phyloP scores from a whole-genome alignment of 129 eudicot species.

The Centrapalus pauciflorus region DNA sequence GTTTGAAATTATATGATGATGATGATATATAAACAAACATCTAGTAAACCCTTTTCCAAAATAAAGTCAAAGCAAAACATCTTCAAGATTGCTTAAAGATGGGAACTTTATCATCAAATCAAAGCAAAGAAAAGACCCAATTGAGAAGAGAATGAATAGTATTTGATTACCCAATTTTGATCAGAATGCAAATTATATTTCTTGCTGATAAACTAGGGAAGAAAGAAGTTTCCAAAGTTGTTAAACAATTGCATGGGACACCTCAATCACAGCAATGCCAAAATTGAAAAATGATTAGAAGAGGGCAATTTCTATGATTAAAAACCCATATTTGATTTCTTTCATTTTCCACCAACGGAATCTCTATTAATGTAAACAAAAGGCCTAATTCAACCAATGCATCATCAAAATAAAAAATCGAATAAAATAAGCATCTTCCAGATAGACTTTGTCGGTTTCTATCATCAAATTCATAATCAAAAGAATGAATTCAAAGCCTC shows the following conservation, averaged over 20 bases:
- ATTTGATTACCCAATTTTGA: constrained; percentile 18
- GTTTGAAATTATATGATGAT: neutral
- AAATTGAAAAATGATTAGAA: constrained; percentile 1
- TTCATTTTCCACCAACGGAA: constrained; percentile 28
- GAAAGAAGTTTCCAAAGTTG: neutral
- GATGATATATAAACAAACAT: neutral
- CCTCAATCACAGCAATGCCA: constrained; percentile 32
- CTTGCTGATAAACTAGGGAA: neutral
- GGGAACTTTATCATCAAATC: neutral
- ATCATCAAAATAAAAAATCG: neutral
- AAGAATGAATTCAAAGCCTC: constrained; percentile 13
- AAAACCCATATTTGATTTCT: constrained; percentile 14
- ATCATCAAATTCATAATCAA: constrained; percentile 1
- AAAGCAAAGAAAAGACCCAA: neutral
- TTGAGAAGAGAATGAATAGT: neutral
- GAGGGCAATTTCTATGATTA: neutral
- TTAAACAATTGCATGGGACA: constrained; percentile 29
- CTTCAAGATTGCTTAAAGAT: neutral
- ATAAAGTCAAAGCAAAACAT: neutral
- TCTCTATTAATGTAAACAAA: constrained; percentile 1
- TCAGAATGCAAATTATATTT: neutral
- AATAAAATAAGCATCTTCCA: constrained; percentile 27
- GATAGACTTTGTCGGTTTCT: constrained; percentile 29
- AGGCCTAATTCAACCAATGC: constrained; percentile 19
- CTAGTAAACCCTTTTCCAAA: neutral